Base-by-base conservation (phyloP, 495 filamentous ascomycete species). In the Penicillium psychrofluorescens region DNA sequence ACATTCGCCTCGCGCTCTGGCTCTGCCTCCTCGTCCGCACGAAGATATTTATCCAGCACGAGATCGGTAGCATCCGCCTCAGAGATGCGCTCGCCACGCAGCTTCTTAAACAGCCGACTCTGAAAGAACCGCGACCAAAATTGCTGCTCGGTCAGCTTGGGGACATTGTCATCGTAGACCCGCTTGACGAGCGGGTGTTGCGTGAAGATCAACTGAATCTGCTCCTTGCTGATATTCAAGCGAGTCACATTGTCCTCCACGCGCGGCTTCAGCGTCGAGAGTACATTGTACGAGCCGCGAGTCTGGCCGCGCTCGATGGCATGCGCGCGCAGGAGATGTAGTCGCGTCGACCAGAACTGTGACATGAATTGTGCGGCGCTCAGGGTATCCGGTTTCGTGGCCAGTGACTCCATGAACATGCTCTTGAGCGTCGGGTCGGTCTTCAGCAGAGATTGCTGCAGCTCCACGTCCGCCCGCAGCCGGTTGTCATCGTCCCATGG, bases 81-180 rank as follows among this genome's bases (percentile, higher is more conserved):
- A 1, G 77, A 77, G 15, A 94, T 77, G 30, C 85, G 83, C 64
- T 95, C 88, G 29, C 92, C 92, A 40, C 88, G 88, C 36, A 98
- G 69, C 57, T 91, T 91, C 63, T 95, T 96, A 45, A 86, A 89
- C 11, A 98, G 70, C 36, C 85, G 76, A 59, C 86, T 90, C 52
- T 84, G 76, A 66, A 98, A 97, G 63, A 98, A 98, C 35, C 86
- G 76, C 10, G 79, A 81, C 90, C 91, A 97, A 60, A 97, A 98
- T 27, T 84, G 80, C 43, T 75, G 72, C 55, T 94, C 86, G 35
- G 68, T 76, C 22, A 95, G 57, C 46, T 85, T 86, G 4, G 92
- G 94, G 6, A 96, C 89, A 54, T 86, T 87, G 52, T 95, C 89
- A 54, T 97, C 89, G 59, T 95, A 98, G 7, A 92, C 90, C 9